Percentiles rank a stretch among this genome's conserved stretches.
Evolutionary conservation across 345 rosid genomes (phyloP).

Genomic region (Rubroshorea leprosula): DNA sequence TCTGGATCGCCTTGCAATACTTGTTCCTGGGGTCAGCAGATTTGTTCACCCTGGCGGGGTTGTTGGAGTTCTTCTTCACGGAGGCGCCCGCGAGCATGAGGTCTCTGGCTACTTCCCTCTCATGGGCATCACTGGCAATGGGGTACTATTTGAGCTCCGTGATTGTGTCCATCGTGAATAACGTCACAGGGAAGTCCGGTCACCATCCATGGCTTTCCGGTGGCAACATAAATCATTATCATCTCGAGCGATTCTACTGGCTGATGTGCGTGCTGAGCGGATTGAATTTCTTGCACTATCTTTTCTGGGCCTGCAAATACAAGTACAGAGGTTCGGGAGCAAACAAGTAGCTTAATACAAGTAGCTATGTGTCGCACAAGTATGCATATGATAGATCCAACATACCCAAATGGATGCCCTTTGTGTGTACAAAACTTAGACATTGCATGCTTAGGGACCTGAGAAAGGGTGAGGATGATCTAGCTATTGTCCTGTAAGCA

Average conservation of each 20-base stretch:
- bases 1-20: slow-evolving; percentile 75
- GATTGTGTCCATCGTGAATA: slow-evolving; percentile 56
- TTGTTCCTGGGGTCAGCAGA: slow-evolving; percentile 77
- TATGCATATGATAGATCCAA: too few species aligned
- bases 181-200: slow-evolving; percentile 36
- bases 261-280: slow-evolving; percentile 48
- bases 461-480: too few species aligned
- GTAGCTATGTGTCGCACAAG: too few species aligned
- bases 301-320: slow-evolving; percentile 56
- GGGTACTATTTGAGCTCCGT: slow-evolving; percentile 71
- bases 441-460: too few species aligned
- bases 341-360: background rate
- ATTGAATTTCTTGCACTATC: slow-evolving; percentile 53
- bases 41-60: slow-evolving; percentile 71
- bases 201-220: slow-evolving; percentile 53
- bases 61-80: slow-evolving; percentile 71
- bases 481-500: too few species aligned
- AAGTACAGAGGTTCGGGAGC: slow-evolving; percentile 41
- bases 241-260: slow-evolving; percentile 63
- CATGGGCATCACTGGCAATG: slow-evolving; percentile 67
- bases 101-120: slow-evolving; percentile 68
- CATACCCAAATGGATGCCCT: too few species aligned
- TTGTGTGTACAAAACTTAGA: too few species aligned
- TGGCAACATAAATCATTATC: slow-evolving; percentile 35
- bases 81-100: slow-evolving; percentile 76